phyloP scores from a whole-genome alignment of 305 asterid species.

The Fraxinus dipetala region DNA sequence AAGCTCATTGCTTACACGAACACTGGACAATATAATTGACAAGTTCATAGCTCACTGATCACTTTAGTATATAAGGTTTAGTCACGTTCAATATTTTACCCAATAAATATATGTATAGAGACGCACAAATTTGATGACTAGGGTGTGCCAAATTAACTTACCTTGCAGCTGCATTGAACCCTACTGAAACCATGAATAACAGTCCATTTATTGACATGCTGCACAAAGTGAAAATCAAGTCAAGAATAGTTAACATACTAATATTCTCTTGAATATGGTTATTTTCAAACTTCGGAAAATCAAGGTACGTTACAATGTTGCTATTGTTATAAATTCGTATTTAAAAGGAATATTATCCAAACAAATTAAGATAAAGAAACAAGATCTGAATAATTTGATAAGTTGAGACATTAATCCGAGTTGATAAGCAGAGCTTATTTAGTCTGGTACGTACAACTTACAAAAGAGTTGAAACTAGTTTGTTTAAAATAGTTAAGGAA shows the following conservation, averaged over 20 bases:
- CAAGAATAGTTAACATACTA: neutral
- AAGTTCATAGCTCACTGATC: neutral
- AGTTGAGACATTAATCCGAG: too few relatives aligned
- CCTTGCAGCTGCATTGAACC: slow-evolving; percentile 95
- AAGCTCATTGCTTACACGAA: slow-evolving; percentile 80
- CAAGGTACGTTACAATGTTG: too few relatives aligned
- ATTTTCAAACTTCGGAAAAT: too few relatives aligned
- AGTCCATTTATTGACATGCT: slow-evolving; percentile 68
- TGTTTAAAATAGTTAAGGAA: neutral
- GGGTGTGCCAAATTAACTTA: slow-evolving; percentile 11
- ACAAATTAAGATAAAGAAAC: too few relatives aligned
- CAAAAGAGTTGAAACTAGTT: neutral
- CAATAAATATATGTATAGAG: neutral
- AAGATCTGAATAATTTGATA: too few relatives aligned
- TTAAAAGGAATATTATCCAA: too few relatives aligned
- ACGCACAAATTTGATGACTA: neutral
- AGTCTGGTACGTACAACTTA: neutral
- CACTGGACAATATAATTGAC: slow-evolving; percentile 36
- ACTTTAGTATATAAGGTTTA: neutral
- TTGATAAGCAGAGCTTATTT: too few relatives aligned
- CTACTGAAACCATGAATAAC: slow-evolving; percentile 67
- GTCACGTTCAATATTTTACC: neutral
- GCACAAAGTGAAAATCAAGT: slow-evolving; percentile 18
- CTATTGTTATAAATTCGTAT: too few relatives aligned
- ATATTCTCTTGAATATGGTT: too few relatives aligned